Evolutionary conservation across 306 rosid genomes (phyloP).

Genomic region (Cicer bijugum): DNA sequence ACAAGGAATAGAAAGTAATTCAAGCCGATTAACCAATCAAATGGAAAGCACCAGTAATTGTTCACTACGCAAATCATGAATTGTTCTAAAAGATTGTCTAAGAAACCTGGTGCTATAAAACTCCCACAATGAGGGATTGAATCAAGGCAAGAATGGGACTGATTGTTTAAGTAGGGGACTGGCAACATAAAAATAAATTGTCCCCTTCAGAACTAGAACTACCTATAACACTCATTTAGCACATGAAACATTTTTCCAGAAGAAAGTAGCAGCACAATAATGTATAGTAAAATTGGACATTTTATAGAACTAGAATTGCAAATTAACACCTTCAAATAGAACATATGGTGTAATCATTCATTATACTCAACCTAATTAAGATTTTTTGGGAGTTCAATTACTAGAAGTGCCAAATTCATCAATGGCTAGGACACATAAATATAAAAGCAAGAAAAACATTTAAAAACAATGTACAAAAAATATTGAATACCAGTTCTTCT

Average conservation of each 20-base stretch:
- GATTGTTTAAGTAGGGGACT: neutral
- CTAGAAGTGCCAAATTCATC: neutral
- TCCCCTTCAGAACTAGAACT: conserved; percentile 6
- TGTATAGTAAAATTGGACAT: neutral
- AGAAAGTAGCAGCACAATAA: conserved; percentile 1
- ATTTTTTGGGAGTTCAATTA: conserved; percentile 27
- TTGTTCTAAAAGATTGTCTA: neutral
- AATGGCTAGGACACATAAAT: neutral
- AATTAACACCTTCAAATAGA: conserved; percentile 9
- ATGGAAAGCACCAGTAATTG: conserved; percentile 8
- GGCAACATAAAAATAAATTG: neutral
- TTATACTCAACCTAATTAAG: conserved; percentile 18
- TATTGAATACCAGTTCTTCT: conserved; percentile 81
- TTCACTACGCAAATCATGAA: conserved; percentile 6
- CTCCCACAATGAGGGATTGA: neutral
- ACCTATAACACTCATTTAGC: neutral
- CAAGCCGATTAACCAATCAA: too few relatives aligned
- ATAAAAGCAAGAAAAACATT: conserved; percentile 12
- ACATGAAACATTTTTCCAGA: conserved; percentile 8
- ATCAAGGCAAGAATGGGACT: neutral
- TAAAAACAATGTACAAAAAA: conserved; percentile 25
- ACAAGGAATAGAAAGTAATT: too few relatives aligned
- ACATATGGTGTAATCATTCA: neutral
- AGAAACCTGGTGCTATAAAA: neutral
- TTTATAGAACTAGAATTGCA: neutral